Evolutionary conservation across 352 stramenopile genomes (phyloP).

Genomic region (Thalassiosira livingstoniorum): DNA sequence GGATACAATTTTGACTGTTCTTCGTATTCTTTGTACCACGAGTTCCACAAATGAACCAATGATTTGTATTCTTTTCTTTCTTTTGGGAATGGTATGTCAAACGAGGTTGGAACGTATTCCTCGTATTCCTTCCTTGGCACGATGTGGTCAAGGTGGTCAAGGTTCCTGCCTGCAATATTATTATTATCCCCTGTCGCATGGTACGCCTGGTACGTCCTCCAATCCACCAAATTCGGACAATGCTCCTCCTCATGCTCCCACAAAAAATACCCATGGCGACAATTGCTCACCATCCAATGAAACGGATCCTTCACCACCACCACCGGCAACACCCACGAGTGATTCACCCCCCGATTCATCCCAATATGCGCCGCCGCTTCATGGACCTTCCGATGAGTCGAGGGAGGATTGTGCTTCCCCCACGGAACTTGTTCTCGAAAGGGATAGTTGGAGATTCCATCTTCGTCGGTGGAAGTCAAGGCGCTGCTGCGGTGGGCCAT

Average conservation of each 20-base stretch:
- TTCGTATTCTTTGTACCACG: slow-evolving; percentile 27
- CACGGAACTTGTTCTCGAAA: slow-evolving; percentile 42
- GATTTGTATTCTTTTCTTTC: slow-evolving; percentile 14
- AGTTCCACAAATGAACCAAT: slow-evolving; percentile 25
- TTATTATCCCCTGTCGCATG: too few species aligned
- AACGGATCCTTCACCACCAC: slow-evolving; percentile 78
- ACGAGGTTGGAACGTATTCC: slow-evolving; percentile 8
- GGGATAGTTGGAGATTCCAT: slow-evolving; percentile 12
- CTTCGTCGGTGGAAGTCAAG: too few species aligned
- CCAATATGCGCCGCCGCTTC: slow-evolving; percentile 30
- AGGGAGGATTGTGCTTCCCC: slow-evolving; percentile 80
- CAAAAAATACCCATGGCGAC: slow-evolving; percentile 68
- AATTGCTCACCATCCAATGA: slow-evolving; percentile 80
- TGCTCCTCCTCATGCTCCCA: slow-evolving; percentile 58
- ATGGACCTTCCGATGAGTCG: slow-evolving; percentile 55
- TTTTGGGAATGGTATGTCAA: slow-evolving; percentile 9
- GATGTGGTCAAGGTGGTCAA: too few species aligned
- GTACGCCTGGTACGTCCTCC: too few species aligned
- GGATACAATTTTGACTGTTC: slow-evolving; percentile 1
- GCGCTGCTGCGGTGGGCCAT: slow-evolving; percentile 8
- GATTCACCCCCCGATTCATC: slow-evolving; percentile 43
- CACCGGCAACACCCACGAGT: slow-evolving; percentile 73
- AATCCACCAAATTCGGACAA: slow-evolving; percentile 64
- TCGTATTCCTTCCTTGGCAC: neutral
- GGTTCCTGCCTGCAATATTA: too few species aligned